Evolutionary conservation across 805 yeast genomes (phyloP), one percentile per base, ranked within the genome.

Genomic region (Komagataella ulmi): DNA sequence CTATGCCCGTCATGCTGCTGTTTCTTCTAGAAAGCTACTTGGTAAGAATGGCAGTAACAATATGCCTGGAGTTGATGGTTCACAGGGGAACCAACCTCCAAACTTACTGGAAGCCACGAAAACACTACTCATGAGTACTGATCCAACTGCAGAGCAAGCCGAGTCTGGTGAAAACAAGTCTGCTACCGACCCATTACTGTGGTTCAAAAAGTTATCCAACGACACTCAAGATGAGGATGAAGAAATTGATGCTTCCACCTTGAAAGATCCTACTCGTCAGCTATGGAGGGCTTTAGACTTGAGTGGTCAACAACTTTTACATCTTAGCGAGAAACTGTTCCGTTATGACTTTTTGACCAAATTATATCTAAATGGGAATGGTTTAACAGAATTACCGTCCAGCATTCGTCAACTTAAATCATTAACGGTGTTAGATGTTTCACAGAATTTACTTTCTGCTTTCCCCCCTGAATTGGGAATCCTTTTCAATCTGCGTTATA

Each of bases 241-340:
- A 59, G 85, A 81, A 60, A 80, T 78, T 59, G 54, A 81, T 61
- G 82, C 79, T 59, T 81, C 81, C 63, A 70, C 85, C 65, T 76
- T 80, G 69, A 74, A 81, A 65, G 76, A 79, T 24, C 73, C 74
- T 61, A 80, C 85, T 44, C 83, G 82, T 54, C 97, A 90, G 68
- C 76, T 86, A 62, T 93, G 99, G 99, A 85, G 95, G 51, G 91
- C 90, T 5, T 71, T 93, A 57, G 99, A 93, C 69, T 72, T 91
- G 57, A 81, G 95, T 56, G 97, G 97, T 54, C 95, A 93, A 66
- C 87, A 91, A 40, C 72, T 93, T 50, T 71, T 79, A 55, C 76
- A 79, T 53, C 57, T 91, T 30, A 78, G 88, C n/a, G 78, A 84
- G 18, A 81, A 81, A 58, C 67, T 93, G 48, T 88, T 88, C 72